phyloP scores from a whole-genome alignment of 495 filamentous ascomycete genomes.

The Xylaria venustula region DNA sequence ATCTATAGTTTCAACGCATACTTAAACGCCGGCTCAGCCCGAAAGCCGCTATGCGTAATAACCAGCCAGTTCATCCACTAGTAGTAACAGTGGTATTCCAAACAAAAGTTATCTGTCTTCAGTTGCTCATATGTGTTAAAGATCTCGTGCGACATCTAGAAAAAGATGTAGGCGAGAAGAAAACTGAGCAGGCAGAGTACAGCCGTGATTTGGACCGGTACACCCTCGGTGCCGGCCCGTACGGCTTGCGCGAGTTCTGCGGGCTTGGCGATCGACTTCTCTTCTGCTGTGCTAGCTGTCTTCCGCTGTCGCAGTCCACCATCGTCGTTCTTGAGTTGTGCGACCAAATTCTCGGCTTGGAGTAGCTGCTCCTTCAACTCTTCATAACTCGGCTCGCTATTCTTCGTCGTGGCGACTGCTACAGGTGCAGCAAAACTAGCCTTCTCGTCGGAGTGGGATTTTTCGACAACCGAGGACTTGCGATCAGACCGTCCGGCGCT shows the following conservation, averaged over 20 bases:
- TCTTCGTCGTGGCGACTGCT: slow-evolving; percentile 43
- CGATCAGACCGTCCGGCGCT: slow-evolving; percentile 37
- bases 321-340: slow-evolving; percentile 64
- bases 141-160: slow-evolving; percentile 49
- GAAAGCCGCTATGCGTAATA: background rate
- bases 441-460: slow-evolving; percentile 26
- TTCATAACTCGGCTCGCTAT: slow-evolving; percentile 48
- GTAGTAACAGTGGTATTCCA: background rate
- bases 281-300: slow-evolving; percentile 44
- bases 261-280: slow-evolving; percentile 33
- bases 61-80: background rate
- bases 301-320: slow-evolving; percentile 72
- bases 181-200: slow-evolving; percentile 84
- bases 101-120: background rate
- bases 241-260: slow-evolving; percentile 52
- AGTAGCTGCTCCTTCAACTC: slow-evolving; percentile 70
- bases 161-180: slow-evolving; percentile 90
- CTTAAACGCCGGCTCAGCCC: background rate
- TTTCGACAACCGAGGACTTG: slow-evolving; percentile 26
- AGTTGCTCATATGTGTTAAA: background rate
- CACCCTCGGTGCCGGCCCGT: slow-evolving; percentile 62
- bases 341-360: slow-evolving; percentile 73
- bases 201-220: slow-evolving; percentile 84
- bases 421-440: slow-evolving; percentile 34
- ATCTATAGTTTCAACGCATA: slow-evolving; percentile 2